Base-by-base conservation (phyloP, 2,329 filamentous ascomycete species). In the Immersiporthe knoxdaviesiana region DNA sequence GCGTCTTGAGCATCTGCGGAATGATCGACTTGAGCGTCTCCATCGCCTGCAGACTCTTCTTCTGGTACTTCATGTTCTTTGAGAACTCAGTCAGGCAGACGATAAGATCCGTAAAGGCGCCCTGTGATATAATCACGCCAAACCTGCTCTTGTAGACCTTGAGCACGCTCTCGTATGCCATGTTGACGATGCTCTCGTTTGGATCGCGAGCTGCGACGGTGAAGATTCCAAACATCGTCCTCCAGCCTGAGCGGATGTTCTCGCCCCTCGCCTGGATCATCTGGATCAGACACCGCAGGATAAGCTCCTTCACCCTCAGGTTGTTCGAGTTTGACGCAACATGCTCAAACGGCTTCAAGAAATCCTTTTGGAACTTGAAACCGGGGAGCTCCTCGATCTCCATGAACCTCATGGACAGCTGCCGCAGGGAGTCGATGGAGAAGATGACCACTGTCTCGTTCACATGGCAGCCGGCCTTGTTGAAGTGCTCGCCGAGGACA, bases 311-410 rank as follows among this genome's bases (percentile, higher is more conserved):
- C 75, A 99, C 96, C 0, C 92, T 90, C 24, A 97, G 90, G 72
- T 96, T 93, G 72, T 86, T 93, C 56, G 94, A 96, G 78, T 99
- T 98, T 69, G 92, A 91, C 83, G 99, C 93, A 74, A 99, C 94
- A 78, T 98, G 93, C 81, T 99, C 95, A 75, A 99, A 99, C 0
- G 97, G 96, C 80, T 97, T 98, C 66, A 99, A 82, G 79, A 99
- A 99, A 78, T 99, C 95, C 79, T 99, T 99, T 76, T 99, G 96
- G 77, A 99, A 99, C 79, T 98, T 98, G 87, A 99, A 99, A 76
- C 97, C 96, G 0, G 96, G 93, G 74, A 99, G 81, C 79, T 99
- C 96, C 78, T 97, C 96, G 71, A 98, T 94, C 80, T 99, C 96
- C 92, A 99, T 92, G 78, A 99, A 99, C 24, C 94, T 91, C 94